Conservation (phyloP, 768 basidiomycete species). For the Leccinum olivaceopallidum region DNA sequence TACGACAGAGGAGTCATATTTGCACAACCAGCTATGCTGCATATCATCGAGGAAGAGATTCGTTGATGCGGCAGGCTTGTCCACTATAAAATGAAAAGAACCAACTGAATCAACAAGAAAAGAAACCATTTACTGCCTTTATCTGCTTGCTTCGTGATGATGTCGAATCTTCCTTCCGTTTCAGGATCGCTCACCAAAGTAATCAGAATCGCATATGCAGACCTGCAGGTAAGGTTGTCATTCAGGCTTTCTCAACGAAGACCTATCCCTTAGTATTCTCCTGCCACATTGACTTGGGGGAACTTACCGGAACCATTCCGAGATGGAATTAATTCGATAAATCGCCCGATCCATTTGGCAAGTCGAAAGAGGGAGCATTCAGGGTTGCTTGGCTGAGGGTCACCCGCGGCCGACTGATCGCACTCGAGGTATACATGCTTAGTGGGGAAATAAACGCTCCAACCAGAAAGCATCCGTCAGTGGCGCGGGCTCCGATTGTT, state of each 20-base stretch:
- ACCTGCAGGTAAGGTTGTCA: constrained; percentile 11
- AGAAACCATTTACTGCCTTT: constrained; percentile 34
- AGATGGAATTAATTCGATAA: neutral
- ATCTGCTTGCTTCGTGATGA: constrained; percentile 44
- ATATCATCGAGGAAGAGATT: constrained; percentile 31
- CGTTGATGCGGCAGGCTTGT: neutral
- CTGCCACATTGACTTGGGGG: constrained; percentile 6
- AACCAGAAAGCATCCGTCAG: constrained; percentile 42
- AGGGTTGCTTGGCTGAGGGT: constrained; percentile 24
- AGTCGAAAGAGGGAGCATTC: neutral
- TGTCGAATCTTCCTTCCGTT: constrained; percentile 26
- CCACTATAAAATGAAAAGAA: neutral
- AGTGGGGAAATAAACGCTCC: constrained; percentile 34
- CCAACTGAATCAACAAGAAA: constrained; percentile 13
- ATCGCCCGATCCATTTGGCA: neutral
- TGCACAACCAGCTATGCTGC: constrained; percentile 42
- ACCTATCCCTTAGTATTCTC: neutral
- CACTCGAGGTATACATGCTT: constrained; percentile 36
- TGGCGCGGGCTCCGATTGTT: constrained; percentile 32
- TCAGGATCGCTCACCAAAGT: constrained; percentile 17
- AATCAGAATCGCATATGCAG: constrained; percentile 16
- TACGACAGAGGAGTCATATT: constrained; percentile 34
- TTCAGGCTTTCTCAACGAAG: constrained; percentile 20
- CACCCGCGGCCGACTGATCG: constrained; percentile 38
- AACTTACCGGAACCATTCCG: neutral